Base-by-base conservation (phyloP, 805 yeast genomes). In the Starmerella floricola region DNA sequence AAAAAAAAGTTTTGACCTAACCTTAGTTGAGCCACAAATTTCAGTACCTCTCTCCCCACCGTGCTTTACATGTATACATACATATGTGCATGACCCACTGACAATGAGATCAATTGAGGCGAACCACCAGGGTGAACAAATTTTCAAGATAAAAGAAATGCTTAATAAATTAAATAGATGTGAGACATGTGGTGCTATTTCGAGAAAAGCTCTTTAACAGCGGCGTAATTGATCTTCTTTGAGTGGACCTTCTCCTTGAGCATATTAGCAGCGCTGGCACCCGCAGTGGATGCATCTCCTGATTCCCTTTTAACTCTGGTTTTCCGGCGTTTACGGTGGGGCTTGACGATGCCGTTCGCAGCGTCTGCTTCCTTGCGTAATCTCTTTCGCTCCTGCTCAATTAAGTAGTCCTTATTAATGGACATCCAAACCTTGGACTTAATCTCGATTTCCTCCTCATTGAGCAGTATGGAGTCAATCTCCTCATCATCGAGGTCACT, bases 371-470 rank as follows among this genome's bases (percentile, higher is more conserved):
- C 94, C 40, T 72, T 71, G 58, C 87, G 84, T 46, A 88, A 66
- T 48, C 87, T 66, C 56, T 84, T 86, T 52, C 75, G 74, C 54
- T 88, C 96, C 61, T 85, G 94, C 36, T 80, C 91, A 8, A 84
- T 58, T 42, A 91, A 63, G 56, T 74, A 91, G 23, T 87, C 97
- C 46, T 81, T 82, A 60, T 93, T 87, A 31, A 84, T 68, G 2
- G 91, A 87, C 41, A 81, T 76, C 97, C 98, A 91, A 3, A 87
- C 74, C 46, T 80, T 69, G 51, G 85, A 87, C 59, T 88, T 91
- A 49, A 79, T 58, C 43, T 64, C 69, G 10, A 78, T 69, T 48
- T 87, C 95, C 38, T 78, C 85, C 41, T 71, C 76, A 2, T 73
- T 69, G 36, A 91, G 65, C 33, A 83, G 55, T 27, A 77, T 68